phyloP scores from a whole-genome alignment of 805 yeast genomes.

The Kodamaea neixiangensis region DNA sequence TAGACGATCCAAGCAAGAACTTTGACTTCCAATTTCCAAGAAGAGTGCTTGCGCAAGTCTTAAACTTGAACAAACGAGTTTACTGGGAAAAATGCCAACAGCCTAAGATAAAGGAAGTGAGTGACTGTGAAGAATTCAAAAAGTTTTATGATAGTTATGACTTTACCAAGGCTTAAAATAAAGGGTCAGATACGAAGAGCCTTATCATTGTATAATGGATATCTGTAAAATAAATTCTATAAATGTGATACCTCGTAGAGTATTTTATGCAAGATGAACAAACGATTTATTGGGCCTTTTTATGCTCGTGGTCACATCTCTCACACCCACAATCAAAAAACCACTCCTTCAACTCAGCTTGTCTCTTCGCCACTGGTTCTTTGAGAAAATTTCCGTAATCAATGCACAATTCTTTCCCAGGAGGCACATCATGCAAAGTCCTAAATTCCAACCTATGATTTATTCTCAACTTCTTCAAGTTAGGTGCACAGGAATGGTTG shows the following conservation, averaged over 20 bases:
- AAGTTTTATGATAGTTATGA: slow-evolving; percentile 56
- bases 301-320: slow-evolving; percentile 38
- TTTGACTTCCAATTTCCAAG: slow-evolving; percentile 86
- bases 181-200: too few species aligned
- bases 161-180: slow-evolving; percentile 32
- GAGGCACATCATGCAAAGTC: slow-evolving; percentile 38
- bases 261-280: background rate
- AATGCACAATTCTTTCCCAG: slow-evolving; percentile 56
- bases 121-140: slow-evolving; percentile 66
- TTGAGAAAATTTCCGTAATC: slow-evolving; percentile 56
- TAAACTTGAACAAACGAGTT: slow-evolving; percentile 60
- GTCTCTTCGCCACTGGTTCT: slow-evolving; percentile 43
- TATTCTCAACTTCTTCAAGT: slow-evolving; percentile 46
- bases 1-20: slow-evolving; percentile 29
- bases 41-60: slow-evolving; percentile 65
- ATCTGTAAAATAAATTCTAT: background rate
- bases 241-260: too few species aligned
- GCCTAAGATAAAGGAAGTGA: slow-evolving; percentile 57
- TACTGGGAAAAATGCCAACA: slow-evolving; percentile 83
- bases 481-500: slow-evolving; percentile 68
- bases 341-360: slow-evolving; percentile 51
- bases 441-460: slow-evolving; percentile 44
- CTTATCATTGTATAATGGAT: background rate
- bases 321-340: slow-evolving; percentile 58
- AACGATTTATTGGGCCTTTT: background rate